Evolutionary conservation across 345 rosid species (phyloP).

Genomic region (Heritiera fomes): DNA sequence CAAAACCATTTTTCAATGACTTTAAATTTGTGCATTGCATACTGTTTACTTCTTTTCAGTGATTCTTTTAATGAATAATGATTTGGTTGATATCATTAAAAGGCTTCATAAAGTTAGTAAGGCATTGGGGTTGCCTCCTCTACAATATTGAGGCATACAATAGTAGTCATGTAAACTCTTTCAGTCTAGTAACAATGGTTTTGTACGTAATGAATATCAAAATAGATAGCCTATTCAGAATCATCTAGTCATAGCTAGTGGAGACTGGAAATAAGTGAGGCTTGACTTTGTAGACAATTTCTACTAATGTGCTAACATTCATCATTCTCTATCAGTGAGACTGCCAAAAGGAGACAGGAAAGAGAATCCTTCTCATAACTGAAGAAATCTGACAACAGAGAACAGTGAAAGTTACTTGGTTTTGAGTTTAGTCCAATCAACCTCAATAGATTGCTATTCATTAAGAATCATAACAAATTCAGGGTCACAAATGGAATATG

Average conservation of each 20-base stretch:
- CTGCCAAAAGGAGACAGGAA: neutral
- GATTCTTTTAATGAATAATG: neutral
- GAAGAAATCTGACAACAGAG: neutral
- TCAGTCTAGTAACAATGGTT: neutral
- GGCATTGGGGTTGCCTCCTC: neutral
- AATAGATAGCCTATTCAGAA: neutral
- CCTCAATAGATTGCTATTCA: neutral
- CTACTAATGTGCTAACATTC: neutral
- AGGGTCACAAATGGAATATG: neutral
- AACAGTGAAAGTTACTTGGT: neutral
- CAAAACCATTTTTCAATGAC: neutral
- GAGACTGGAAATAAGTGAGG: neutral
- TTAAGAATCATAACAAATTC: neutral
- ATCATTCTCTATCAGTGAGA: neutral
- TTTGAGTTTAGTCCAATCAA: neutral
- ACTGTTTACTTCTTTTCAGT: neutral
- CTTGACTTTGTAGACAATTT: neutral
- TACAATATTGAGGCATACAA: no score
- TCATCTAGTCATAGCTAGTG: neutral
- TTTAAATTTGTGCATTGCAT: neutral
- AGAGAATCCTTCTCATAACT: neutral
- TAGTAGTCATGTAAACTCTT: neutral
- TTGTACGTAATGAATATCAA: neutral
- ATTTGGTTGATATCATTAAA: neutral
- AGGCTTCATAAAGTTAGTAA: neutral